A percentile compares a stretch with the other conserved stretches of the same genome.
phyloP scores from a whole-genome alignment of 352 stramenopile genomes.

The Thalassiosira livingstoniorum region DNA sequence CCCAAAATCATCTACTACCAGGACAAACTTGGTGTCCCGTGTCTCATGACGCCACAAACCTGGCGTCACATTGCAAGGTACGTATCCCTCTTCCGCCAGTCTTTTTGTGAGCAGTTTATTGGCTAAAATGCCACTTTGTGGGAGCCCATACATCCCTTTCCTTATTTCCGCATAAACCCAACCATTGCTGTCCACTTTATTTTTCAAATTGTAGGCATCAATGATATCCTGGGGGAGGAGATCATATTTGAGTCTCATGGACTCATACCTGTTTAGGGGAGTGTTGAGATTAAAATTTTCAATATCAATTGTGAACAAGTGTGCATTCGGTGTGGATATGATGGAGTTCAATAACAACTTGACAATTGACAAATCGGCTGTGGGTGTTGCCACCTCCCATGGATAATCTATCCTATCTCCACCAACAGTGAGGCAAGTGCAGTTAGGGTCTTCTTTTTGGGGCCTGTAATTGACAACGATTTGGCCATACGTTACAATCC shows the following conservation, averaged over 20 bases:
- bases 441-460: too few species aligned
- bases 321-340: slow-evolving; percentile 32
- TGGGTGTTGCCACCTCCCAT: too few species aligned
- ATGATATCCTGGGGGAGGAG: slow-evolving; percentile 44
- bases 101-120: too few species aligned
- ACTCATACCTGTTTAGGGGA: slow-evolving; percentile 34
- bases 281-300: slow-evolving; percentile 47
- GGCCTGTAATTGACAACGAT: too few species aligned
- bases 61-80: too few species aligned
- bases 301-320: slow-evolving; percentile 43
- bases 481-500: too few species aligned
- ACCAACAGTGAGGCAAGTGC: too few species aligned
- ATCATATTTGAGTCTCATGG: slow-evolving; percentile 17
- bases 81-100: too few species aligned
- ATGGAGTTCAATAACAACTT: slow-evolving; percentile 58
- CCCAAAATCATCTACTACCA: neutral
- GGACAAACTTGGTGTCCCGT: neutral
- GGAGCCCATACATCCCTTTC: too few species aligned
- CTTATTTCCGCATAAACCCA: too few species aligned
- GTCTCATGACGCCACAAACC: slow-evolving; percentile 43
- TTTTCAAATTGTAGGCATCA: slow-evolving; percentile 34
- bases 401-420: too few species aligned
- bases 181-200: slow-evolving; percentile 22
- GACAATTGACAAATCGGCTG: slow-evolving; percentile 35
- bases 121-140: too few species aligned